A percentile compares a stretch with the other conserved stretches of the same genome.
Conservation (phyloP, 1,284 basidiomycete species). For the Puccinia coronata region DNA sequence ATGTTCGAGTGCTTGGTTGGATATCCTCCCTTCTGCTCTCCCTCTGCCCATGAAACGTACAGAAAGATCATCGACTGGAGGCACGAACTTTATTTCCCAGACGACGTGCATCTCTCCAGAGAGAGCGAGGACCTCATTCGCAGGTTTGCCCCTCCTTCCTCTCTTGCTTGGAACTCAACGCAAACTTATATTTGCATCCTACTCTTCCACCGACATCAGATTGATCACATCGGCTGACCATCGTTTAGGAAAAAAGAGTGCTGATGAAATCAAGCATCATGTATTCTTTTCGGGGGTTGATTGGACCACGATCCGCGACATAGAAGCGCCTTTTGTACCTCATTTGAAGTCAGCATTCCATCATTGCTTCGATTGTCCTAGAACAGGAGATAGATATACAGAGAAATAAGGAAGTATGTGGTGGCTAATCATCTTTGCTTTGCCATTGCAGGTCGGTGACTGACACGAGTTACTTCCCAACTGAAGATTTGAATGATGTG, state of each 20-base stretch:
- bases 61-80: constrained; percentile 98
- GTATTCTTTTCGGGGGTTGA: constrained; percentile 82
- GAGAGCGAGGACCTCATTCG: constrained; percentile 91
- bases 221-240: constrained; percentile 55
- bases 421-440: no score
- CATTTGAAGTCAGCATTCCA: constrained; percentile 65
- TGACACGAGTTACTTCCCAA: constrained; percentile 95
- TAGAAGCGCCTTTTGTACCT: constrained; percentile 94
- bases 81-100: constrained; percentile 86
- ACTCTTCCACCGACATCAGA: background rate
- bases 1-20: constrained; percentile 98
- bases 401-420: no score
- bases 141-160: constrained; percentile 61
- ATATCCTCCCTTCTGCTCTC: constrained; percentile 96
- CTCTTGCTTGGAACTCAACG: background rate
- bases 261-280: constrained; percentile 88
- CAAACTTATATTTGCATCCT: background rate
- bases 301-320: constrained; percentile 84
- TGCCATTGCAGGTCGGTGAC: constrained; percentile 69
- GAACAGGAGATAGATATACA: no score
- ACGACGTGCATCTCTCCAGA: constrained; percentile 88
- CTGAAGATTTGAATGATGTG: constrained; percentile 86
- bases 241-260: constrained; percentile 66
- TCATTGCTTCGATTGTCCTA: no score
- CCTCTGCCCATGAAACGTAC: constrained; percentile 96